Evolutionary conservation across 805 yeast species (phyloP).

Genomic region (Kodamaea hsintzibuensis): DNA sequence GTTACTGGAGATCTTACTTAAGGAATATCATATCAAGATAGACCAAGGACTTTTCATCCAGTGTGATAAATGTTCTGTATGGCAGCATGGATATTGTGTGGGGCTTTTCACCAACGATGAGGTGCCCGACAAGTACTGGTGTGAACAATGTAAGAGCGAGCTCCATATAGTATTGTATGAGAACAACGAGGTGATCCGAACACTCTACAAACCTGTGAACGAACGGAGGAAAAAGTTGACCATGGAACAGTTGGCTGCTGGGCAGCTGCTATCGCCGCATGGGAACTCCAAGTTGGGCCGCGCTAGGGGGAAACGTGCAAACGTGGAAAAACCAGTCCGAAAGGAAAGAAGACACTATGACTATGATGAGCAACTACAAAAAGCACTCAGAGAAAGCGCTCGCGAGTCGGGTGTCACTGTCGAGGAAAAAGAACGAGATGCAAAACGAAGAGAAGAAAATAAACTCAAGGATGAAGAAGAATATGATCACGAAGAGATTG

Average conservation of each 20-base stretch:
- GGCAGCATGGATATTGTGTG: constrained; percentile 98
- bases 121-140: constrained; percentile 93
- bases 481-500: constrained; percentile 15
- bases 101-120: constrained; percentile 72
- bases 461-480: constrained; percentile 13
- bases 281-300: constrained; percentile 20
- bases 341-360: constrained; percentile 37
- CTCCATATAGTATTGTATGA: constrained; percentile 57
- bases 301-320: constrained; percentile 19
- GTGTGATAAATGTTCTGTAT: constrained; percentile 87
- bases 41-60: constrained; percentile 73
- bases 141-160: constrained; percentile 89
- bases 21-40: constrained; percentile 37
- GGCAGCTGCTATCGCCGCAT: constrained; percentile 14
- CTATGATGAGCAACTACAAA: constrained; percentile 44
- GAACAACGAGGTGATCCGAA: constrained; percentile 24
- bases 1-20: constrained; percentile 25
- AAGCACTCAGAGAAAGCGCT: constrained; percentile 59
- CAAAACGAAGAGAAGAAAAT: constrained; percentile 23
- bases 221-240: constrained; percentile 40
- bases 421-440: constrained; percentile 17
- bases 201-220: constrained; percentile 43
- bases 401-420: constrained; percentile 43
- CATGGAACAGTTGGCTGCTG: constrained; percentile 16
- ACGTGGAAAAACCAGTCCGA: constrained; percentile 18